Evolutionary conservation across 352 stramenopile species (phyloP), one percentile per base, ranked within the genome.

Genomic region (Phytophthora cajani): DNA sequence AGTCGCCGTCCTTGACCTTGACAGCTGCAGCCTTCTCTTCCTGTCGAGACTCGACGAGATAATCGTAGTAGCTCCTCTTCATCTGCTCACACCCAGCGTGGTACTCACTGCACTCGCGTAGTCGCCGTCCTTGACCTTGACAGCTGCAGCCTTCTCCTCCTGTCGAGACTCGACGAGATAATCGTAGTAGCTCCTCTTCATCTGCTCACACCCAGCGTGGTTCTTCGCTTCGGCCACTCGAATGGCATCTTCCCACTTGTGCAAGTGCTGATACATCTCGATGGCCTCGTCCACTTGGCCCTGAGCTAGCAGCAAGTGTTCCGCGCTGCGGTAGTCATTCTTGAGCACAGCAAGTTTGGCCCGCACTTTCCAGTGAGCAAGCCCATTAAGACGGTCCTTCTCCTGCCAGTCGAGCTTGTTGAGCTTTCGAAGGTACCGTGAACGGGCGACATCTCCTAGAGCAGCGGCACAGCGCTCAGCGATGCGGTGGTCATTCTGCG

Each of bases 191-290:
- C 86, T 90, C 38, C 80, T 79, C 67, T 94, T 92, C 94, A 98
- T 98, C 57, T 90, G 76, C 10, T 96, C 82, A n/a, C 80, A 85
- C 25, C 87, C 75, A 0, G 72, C 59, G 60, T 98, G 89, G 33
- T 78, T 90, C 71, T 90, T 94, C 19, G 86, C 69, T 50, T 98
- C 91, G 11, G 94, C 95, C 21, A 98, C 86, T 32, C 85, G 84
- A 62, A 98, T 96, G n/a, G 96, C 94, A 56, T 98, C 93, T 74
- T 98, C 94, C 83, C 91, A 98, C 72, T 97, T 94, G 65, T 98
- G 92, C 54, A 98, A 67, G 32, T 96, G 85, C 75, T 98, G 90
- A 73, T 98, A 98, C 94, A 98, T 98, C 33, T 94, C 81, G 56
- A 98, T 98, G 11, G 93, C 92, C 32, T 98, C 95, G 56, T 98